These are phyloP conservation scores for Rhododendron ferrugineum DNA, from an alignment of 148 eudicot species.

Conservation along the genomic window DNA sequence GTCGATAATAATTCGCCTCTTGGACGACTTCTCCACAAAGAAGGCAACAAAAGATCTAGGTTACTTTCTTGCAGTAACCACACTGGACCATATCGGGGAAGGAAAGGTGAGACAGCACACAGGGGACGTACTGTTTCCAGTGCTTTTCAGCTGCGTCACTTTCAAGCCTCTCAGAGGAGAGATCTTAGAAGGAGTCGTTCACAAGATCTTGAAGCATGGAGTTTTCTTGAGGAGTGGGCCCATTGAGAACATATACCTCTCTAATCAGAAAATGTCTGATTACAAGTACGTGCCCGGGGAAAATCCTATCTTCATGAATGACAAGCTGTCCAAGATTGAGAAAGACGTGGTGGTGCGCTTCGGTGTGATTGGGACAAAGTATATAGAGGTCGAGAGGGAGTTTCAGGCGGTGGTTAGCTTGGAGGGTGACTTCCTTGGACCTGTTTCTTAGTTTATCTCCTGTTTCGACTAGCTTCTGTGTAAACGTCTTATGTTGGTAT, in stretches of 20 bases:
- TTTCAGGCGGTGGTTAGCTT: conserved; percentile 58
- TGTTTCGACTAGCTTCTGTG: neutral
- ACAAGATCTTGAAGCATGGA: too few species aligned
- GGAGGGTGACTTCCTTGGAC: conserved; percentile 59
- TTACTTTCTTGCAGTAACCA: conserved; percentile 55
- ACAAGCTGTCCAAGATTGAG: too few species aligned
- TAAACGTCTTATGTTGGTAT: neutral
- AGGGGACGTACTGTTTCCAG: conserved; percentile 71
- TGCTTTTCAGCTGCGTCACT: conserved; percentile 52
- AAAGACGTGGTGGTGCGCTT: conserved; percentile 31
- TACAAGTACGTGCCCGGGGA: too few species aligned
- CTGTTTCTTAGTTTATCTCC: neutral
- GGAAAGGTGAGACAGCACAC: conserved; percentile 58
- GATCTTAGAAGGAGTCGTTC: too few species aligned
- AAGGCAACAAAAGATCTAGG: conserved; percentile 60
- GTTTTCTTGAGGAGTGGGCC: too few species aligned
- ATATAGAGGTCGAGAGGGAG: conserved; percentile 55
- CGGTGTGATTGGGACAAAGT: conserved; percentile 45
- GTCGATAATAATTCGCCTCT: conserved; percentile 24
- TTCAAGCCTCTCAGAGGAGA: conserved; percentile 33
- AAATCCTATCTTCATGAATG: too few species aligned
- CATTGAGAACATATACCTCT: too few species aligned
- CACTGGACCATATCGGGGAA: conserved; percentile 50
- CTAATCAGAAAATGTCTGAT: too few species aligned
- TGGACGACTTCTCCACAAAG: conserved; percentile 58